Percentiles rank a stretch among this genome's conserved stretches.
Conservation (phyloP, 768 basidiomycete genomes). For the Mycena filopes region DNA sequence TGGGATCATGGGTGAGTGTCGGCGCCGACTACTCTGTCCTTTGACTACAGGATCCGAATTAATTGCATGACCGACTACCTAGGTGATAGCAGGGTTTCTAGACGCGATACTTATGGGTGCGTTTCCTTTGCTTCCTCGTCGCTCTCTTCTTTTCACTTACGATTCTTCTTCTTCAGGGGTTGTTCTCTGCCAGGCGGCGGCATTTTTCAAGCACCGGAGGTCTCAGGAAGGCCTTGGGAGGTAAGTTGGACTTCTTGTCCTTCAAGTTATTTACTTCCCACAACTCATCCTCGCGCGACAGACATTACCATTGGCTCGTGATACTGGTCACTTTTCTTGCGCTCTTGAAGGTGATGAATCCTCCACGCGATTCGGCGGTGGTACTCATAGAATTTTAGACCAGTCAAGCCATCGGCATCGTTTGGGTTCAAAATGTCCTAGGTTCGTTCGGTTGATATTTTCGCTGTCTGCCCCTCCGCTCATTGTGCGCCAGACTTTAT, state of each 20-base stretch:
- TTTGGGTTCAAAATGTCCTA: conserved; percentile 26
- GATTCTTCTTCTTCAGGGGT: conserved; percentile 3
- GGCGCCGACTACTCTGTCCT: background rate
- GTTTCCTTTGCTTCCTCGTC: background rate
- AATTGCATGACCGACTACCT: no score
- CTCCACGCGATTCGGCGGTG: background rate
- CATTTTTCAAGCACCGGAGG: conserved; percentile 22
- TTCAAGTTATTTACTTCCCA: no score
- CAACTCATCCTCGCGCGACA: background rate
- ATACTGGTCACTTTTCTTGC: conserved; percentile 18
- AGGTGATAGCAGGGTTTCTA: conserved; percentile 23
- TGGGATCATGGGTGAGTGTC: conserved; percentile 28
- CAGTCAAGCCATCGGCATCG: conserved; percentile 21
- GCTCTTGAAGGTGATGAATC: conserved; percentile 17
- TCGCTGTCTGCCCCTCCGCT: background rate
- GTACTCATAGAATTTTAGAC: conserved; percentile 13
- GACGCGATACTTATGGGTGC: conserved; percentile 26
- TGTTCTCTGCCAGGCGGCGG: conserved; percentile 26
- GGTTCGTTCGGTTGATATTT: background rate
- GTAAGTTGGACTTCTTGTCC: background rate
- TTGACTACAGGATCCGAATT: no score
- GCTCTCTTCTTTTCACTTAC: background rate
- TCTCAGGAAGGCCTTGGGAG: conserved; percentile 27
- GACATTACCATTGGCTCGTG: conserved; percentile 30
- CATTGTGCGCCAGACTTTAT: conserved; percentile 5